Conservation (phyloP, 1,284 basidiomycete genomes). For the Boletus semigastroideus region DNA sequence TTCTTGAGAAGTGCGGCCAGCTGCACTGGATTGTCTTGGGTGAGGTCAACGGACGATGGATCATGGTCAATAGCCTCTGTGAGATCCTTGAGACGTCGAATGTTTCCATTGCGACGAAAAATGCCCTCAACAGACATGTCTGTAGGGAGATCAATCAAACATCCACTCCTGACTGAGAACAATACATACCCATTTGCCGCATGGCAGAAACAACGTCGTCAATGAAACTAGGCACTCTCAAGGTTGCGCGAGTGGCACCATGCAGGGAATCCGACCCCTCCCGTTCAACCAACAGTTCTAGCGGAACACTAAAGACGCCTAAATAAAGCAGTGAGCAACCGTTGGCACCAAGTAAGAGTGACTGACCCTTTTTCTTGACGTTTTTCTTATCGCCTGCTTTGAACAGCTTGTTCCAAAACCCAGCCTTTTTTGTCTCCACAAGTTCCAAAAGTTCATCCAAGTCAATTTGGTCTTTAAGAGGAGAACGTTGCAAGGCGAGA, state of each 20-base stretch:
- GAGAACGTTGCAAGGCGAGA: constrained; percentile 73
- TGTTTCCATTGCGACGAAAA: constrained; percentile 98
- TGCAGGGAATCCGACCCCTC: constrained; percentile 93
- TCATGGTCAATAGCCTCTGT: constrained; percentile 94
- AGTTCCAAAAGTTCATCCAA: constrained; percentile 93
- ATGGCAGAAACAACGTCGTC: constrained; percentile 98
- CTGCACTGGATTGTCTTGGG: constrained; percentile 96
- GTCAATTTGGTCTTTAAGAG: constrained; percentile 81
- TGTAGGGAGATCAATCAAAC: constrained; percentile 33
- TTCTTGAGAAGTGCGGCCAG: constrained; percentile 96
- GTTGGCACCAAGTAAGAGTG: constrained; percentile 1
- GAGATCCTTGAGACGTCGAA: constrained; percentile 87
- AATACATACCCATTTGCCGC: constrained; percentile 92
- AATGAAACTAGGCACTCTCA: constrained; percentile 95
- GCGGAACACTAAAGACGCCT: constrained; percentile 90
- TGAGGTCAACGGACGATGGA: constrained; percentile 84
- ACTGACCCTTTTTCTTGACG: constrained; percentile 82
- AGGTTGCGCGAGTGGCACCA: constrained; percentile 81
- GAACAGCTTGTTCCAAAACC: constrained; percentile 97
- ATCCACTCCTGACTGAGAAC: constrained; percentile 1
- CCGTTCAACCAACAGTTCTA: constrained; percentile 93
- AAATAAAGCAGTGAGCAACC: constrained; percentile 1
- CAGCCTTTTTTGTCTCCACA: constrained; percentile 90
- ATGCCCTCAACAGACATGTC: constrained; percentile 99
- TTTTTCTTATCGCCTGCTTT: constrained; percentile 90